phyloP scores from a whole-genome alignment of 192 early-diverging fungal genomes.

The Umbelopsis sp. region DNA sequence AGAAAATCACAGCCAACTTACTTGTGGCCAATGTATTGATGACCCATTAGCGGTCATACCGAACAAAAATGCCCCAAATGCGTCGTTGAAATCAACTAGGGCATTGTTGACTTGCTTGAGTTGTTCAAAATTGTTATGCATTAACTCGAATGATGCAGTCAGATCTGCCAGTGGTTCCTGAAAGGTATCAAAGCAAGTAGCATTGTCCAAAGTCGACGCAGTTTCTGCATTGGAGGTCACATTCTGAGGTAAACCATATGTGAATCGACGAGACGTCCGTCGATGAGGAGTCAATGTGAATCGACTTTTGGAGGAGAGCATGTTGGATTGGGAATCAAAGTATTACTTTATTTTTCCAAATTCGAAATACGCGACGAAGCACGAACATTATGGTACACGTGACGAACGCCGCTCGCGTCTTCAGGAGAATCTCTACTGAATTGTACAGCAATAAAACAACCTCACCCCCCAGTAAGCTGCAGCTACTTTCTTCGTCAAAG shows the following conservation, averaged over 20 bases:
- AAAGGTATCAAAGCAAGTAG: constrained; percentile 7
- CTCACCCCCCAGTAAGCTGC: too few relatives aligned
- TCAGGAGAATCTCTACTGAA: not conserved
- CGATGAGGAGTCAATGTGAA: constrained; percentile 5
- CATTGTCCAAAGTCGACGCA: not conserved
- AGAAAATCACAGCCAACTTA: not conserved
- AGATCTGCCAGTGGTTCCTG: constrained; percentile 10
- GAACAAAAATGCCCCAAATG: constrained; percentile 38
- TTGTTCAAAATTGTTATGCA: constrained; percentile 25
- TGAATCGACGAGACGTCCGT: constrained; percentile 13
- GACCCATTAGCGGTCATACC: constrained; percentile 30
- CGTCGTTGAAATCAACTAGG: constrained; percentile 27
- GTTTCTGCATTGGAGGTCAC: not conserved
- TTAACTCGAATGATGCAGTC: constrained; percentile 1
- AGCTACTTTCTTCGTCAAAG: too few relatives aligned
- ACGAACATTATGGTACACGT: not conserved
- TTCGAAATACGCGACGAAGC: not conserved
- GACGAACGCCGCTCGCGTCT: not conserved
- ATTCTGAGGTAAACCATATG: constrained; percentile 4
- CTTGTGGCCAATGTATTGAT: constrained; percentile 31
- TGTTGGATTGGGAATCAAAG: not conserved
- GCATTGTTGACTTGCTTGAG: constrained; percentile 28
- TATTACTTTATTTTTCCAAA: not conserved
- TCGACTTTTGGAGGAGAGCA: constrained; percentile 18
- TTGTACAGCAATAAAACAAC: too few relatives aligned